A percentile compares a stretch with the other conserved stretches of the same genome.
Evolutionary conservation across 768 basidiomycete genomes (phyloP).

Genomic region (Russula abietina): DNA sequence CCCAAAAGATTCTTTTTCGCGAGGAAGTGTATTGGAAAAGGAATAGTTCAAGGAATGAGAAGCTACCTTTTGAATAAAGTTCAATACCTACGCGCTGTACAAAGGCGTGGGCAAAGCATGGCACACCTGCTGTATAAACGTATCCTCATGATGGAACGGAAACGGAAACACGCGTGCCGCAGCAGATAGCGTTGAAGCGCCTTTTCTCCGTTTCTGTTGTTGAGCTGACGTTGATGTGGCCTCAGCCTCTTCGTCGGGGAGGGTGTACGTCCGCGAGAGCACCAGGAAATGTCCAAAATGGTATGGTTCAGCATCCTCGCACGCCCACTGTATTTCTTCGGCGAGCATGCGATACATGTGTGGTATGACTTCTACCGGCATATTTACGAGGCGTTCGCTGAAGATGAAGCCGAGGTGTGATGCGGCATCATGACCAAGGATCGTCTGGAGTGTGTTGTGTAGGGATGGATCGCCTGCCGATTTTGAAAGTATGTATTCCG

Average conservation of each 20-base stretch:
- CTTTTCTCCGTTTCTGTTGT: constrained; percentile 39
- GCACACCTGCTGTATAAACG: constrained; percentile 58
- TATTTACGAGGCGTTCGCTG: constrained; percentile 86
- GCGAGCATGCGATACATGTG: constrained; percentile 88
- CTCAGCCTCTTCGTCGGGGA: constrained; percentile 57
- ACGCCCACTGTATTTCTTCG: constrained; percentile 73
- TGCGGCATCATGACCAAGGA: constrained; percentile 40
- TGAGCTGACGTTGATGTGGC: constrained; percentile 30
- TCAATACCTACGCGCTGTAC: constrained; percentile 1
- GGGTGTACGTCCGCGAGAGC: constrained; percentile 72
- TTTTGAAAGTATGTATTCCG: constrained; percentile 64
- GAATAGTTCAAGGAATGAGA: constrained; percentile 46
- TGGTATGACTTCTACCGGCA: constrained; percentile 89
- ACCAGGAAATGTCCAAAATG: constrained; percentile 69
- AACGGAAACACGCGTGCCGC: constrained; percentile 60
- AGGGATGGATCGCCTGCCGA: constrained; percentile 44
- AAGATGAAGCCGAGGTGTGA: constrained; percentile 76
- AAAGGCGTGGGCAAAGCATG: constrained; percentile 5
- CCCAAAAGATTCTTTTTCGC: constrained; percentile 64
- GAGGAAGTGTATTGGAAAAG: constrained; percentile 47
- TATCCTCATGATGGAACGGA: constrained; percentile 85
- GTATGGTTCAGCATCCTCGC: constrained; percentile 62
- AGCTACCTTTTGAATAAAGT: constrained; percentile 38
- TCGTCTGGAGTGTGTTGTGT: constrained; percentile 46
- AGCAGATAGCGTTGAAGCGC: constrained; percentile 31